Percentiles rank a stretch among this genome's conserved stretches.
Evolutionary conservation across 2,329 filamentous ascomycete species (phyloP).

Genomic region (Calonectria naviculata): DNA sequence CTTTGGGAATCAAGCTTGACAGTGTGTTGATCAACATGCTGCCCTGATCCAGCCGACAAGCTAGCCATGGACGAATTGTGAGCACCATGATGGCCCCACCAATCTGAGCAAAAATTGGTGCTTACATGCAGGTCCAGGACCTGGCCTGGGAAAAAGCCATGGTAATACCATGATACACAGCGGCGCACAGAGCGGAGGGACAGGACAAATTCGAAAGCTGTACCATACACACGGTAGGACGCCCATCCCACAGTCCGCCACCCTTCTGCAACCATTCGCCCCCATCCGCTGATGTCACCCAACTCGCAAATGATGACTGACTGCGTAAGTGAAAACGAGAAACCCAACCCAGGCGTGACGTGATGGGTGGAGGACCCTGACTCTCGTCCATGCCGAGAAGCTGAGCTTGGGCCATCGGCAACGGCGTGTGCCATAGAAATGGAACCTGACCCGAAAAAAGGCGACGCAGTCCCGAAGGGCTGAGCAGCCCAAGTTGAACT

Average conservation of each 20-base stretch:
- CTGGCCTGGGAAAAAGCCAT: neutral
- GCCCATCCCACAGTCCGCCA: neutral
- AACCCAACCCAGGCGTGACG: conserved; percentile 9
- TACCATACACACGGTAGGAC: neutral
- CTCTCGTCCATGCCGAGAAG: neutral
- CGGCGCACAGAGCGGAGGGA: neutral
- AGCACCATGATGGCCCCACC: neutral
- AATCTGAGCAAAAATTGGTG: conserved; percentile 7
- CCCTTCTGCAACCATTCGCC: neutral
- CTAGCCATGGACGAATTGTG: neutral
- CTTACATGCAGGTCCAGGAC: conserved; percentile 19
- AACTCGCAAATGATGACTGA: neutral
- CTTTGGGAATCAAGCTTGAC: conserved; percentile 22
- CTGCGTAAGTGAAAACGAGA: conserved; percentile 7
- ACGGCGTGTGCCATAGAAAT: conserved; percentile 9
- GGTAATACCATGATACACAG: neutral
- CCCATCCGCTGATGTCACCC: conserved; percentile 18
- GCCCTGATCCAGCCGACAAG: conserved; percentile 1
- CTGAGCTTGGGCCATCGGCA: conserved; percentile 17
- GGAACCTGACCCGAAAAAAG: conserved; percentile 3
- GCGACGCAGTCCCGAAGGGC: conserved; percentile 15
- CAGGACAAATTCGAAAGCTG: neutral
- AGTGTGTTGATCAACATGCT: conserved; percentile 18
- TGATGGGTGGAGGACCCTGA: conserved; percentile 11
- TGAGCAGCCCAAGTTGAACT: conserved; percentile 7